Evolutionary conservation across 164 flowering plant genomes (phyloP), one percentile per base, ranked within the genome.

Genomic region (Macadamia integrifolia): DNA sequence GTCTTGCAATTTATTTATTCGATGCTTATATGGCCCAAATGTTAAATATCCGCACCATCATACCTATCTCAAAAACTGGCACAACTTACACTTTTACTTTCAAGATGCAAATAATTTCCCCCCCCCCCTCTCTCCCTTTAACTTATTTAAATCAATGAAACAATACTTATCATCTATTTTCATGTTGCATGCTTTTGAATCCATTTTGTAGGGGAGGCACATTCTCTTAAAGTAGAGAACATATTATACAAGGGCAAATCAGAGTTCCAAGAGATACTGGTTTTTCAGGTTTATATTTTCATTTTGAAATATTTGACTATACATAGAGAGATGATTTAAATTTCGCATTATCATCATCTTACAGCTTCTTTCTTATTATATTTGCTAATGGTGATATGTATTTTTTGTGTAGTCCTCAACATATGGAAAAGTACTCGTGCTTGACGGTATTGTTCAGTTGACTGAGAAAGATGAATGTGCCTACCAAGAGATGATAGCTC

Each of bases 391-490:
- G 23, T 23, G 23, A 23, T 23, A 23, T 23, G 23, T 23, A 23
- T 28, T 69, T 58, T 75, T 72, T 29, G 18, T 79, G 82, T 88
- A 94, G 98, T 92, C 97, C 28, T 48, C 80, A 10, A 60, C 89
- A 58, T 94, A 94, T 76, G 98, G 98, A 17, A 92, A 86, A 74
- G 97, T 92, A 69, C 98, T 94, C 70, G 97, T 92, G 69, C 96
- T 94, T 66, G 98, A 94, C 77, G 98, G 98, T 42, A 92, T 94
- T 79, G 84, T 94, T 66, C 98, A 94, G 76, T 75, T 94, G 82
- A 92, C 95, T 3, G 98, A 94, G 87, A 92, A 86, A 81, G 97
- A 94, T 83, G 98, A 94, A 76, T 94, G 93, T 75, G 97, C 96
- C 14, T 94, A 94, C 77, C 98, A 92, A 78, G 98, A 94, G 84